Evolutionary conservation across 768 basidiomycete species (phyloP), one percentile per base, ranked within the genome.

Genomic region (Fistulinella prunicolor): DNA sequence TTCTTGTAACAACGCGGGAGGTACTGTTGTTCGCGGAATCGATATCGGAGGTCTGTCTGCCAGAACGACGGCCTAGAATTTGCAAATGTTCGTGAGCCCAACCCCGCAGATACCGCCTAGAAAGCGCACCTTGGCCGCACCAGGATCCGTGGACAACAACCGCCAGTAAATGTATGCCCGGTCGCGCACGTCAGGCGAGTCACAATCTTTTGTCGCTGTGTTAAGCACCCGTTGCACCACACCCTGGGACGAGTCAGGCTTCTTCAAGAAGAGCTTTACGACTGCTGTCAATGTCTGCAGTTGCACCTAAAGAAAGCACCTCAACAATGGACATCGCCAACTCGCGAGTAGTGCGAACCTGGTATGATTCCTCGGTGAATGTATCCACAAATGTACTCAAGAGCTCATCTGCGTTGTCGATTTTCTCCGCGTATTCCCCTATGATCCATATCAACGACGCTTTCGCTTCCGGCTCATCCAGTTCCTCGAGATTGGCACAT

Each of bases 381-480:
- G 85, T 77, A 47, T 95, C 91, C 19, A 99, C 87, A 64, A 96
- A 97, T 42, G 87, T 85, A 13, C 82, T 79, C 55, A 98, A 73
- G 20, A 99, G 75, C 58, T 97, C 94, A 63, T 90, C 92, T 3
- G 95, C 94, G 55, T 99, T 99, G 57, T 94, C 92, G 55, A 98
- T 97, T 72, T 93, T 95, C 67, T 88, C 87, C 3, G 95, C 94
- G 59, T 99, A 97, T 71, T 97, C 94, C 47, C 95, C 95, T 56
- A 98, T 94, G 59, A 99, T 98, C 95, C 96, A 99, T 64, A 99
- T 97, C 42, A 99, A 74, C 3, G 94, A 94, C 1, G 94, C 91
- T 63, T 97, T 97, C 2, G 96, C 95, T 64, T 99, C 95, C 9
- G 95, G 96, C 63, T 99, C 96, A 60, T 98, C 95, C 26, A 99